These are phyloP conservation scores for Adiantum capillusveneris DNA, from an alignment of 75 land plant genomes.

Conservation along the genomic window DNA sequence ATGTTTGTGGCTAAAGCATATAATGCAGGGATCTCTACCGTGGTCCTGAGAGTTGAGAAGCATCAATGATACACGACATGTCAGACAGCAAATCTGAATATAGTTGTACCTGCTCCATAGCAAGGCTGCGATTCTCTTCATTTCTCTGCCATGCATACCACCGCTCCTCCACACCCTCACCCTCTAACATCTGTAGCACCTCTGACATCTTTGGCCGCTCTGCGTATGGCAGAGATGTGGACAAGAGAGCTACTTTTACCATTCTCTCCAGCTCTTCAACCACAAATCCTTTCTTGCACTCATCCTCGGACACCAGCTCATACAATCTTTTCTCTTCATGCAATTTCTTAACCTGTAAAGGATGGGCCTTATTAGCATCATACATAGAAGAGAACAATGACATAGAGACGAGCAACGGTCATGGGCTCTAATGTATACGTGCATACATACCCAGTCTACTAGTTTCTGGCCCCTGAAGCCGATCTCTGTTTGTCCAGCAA, in stretches of 20 bases:
- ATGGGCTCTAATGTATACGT: no score
- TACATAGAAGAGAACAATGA: background rate
- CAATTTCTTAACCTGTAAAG: slow-evolving; percentile 32
- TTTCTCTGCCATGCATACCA: slow-evolving; percentile 44
- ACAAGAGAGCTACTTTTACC: slow-evolving; percentile 41
- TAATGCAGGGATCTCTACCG: no score
- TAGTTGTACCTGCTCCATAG: background rate
- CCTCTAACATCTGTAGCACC: slow-evolving; percentile 44
- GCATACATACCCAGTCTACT: slow-evolving; percentile 85
- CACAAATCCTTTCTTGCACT: slow-evolving; percentile 15
- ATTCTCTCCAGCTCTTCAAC: slow-evolving; percentile 36
- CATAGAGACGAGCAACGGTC: background rate
- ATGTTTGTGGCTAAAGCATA: no score
- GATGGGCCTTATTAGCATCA: no score
- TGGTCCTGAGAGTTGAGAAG: slow-evolving; percentile 9
- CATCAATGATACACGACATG: background rate
- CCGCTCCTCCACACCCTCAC: slow-evolving; percentile 38
- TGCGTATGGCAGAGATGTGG: slow-evolving; percentile 22
- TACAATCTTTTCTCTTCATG: slow-evolving; percentile 32
- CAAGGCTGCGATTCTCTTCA: slow-evolving; percentile 15
- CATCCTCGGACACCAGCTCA: slow-evolving; percentile 24
- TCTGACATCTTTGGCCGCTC: slow-evolving; percentile 50
- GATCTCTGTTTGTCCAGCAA: slow-evolving; percentile 64
- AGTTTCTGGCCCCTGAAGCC: slow-evolving; percentile 74
- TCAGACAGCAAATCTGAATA: slow-evolving; percentile 5